Percentiles rank a stretch among this genome's conserved stretches.
Conservation (phyloP, 2,329 filamentous ascomycete genomes). For the Rosellinia necatrix region DNA sequence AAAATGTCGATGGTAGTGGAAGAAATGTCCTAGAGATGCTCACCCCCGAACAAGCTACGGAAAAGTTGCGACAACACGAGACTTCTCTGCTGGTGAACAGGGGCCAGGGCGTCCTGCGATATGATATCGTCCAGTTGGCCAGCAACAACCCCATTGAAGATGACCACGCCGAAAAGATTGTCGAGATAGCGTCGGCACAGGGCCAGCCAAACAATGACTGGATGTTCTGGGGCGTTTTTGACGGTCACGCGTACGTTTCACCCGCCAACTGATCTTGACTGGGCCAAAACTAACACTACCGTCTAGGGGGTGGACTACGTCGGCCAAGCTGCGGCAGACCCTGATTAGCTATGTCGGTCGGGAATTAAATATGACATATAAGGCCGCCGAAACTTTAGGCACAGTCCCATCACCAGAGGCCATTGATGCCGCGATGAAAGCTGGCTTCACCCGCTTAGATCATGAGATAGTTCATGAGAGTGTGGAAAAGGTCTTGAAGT, state of each 20-base stretch:
- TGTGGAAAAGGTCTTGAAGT: constrained; percentile 87
- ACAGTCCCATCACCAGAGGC: constrained; percentile 75
- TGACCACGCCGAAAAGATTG: constrained; percentile 97
- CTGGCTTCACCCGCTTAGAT: constrained; percentile 85
- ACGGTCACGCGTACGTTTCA: constrained; percentile 81
- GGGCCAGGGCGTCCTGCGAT: constrained; percentile 88
- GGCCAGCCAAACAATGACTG: constrained; percentile 72
- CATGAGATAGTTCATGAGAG: constrained; percentile 94
- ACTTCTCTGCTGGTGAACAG: constrained; percentile 89
- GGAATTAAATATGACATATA: constrained; percentile 92
- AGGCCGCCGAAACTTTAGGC: constrained; percentile 64
- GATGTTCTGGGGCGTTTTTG: constrained; percentile 99
- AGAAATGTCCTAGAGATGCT: constrained; percentile 93
- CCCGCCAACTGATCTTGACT: background rate
- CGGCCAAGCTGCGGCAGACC: constrained; percentile 89
- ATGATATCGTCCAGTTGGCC: constrained; percentile 91
- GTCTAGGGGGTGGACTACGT: constrained; percentile 93
- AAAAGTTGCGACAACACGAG: constrained; percentile 86
- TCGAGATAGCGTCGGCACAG: constrained; percentile 73
- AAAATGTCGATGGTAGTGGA: constrained; percentile 83
- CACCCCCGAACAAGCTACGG: constrained; percentile 89
- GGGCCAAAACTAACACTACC: constrained; percentile 20
- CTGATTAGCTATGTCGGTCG: constrained; percentile 91
- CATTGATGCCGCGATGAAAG: constrained; percentile 90
- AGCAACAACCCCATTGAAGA: constrained; percentile 99